These are phyloP conservation scores for Urochloa ruziziensis DNA, from an alignment of 176 grass and related monocot species.

Conservation along the genomic window DNA sequence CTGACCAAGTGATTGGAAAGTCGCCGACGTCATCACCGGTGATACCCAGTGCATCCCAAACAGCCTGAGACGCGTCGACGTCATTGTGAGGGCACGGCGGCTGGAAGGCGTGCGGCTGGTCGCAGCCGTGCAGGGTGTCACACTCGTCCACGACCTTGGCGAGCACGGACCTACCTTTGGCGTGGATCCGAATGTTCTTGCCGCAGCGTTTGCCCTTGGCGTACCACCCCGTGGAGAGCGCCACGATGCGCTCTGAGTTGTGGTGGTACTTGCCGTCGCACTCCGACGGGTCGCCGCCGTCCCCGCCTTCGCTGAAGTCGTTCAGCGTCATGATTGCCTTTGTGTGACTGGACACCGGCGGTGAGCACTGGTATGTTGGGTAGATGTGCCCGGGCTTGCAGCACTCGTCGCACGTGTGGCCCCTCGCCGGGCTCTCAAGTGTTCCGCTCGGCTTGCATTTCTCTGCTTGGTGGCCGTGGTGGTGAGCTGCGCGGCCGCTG, in stretches of 20 bases:
- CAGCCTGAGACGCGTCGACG: constrained; percentile 44
- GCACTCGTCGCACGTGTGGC: constrained; percentile 46
- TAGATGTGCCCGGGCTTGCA: constrained; percentile 49
- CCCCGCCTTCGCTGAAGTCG: constrained; percentile 34
- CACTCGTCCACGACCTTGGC: constrained; percentile 68
- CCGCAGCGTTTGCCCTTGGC: constrained; percentile 19
- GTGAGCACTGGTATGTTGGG: constrained; percentile 57
- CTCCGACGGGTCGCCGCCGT: constrained; percentile 36
- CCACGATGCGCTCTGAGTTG: constrained; percentile 42
- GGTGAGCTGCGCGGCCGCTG: background rate
- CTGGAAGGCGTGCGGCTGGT: constrained; percentile 41
- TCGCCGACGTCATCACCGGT: constrained; percentile 34
- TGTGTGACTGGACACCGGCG: constrained; percentile 15
- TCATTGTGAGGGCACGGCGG: constrained; percentile 49
- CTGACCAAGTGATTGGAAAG: constrained; percentile 41
- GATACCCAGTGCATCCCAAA: constrained; percentile 42
- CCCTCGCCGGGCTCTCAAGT: too few species aligned
- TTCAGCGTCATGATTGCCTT: constrained; percentile 41
- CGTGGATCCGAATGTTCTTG: constrained; percentile 34
- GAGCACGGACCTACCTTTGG: constrained; percentile 38
- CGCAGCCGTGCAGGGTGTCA: constrained; percentile 49
- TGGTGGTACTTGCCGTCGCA: constrained; percentile 40
- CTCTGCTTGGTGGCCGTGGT: background rate
- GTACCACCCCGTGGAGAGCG: constrained; percentile 63
- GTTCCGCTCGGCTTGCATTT: constrained; percentile 24